These are phyloP conservation scores for Hypoxylon sp. DNA, from an alignment of 2,329 filamentous ascomycete species.

Conservation along the genomic window DNA sequence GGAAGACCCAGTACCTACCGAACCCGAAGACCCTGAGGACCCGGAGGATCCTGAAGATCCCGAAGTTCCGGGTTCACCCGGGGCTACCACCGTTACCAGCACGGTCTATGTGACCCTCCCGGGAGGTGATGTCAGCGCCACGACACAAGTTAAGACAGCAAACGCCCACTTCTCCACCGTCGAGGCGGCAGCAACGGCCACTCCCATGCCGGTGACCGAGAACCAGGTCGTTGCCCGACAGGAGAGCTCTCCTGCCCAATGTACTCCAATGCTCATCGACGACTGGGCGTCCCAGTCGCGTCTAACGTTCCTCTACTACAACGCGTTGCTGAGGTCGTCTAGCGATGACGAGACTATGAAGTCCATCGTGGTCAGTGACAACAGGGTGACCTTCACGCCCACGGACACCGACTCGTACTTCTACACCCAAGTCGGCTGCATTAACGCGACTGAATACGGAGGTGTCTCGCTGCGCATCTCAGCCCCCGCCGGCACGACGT, in stretches of 20 bases:
- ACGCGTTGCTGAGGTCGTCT: conserved; percentile 62
- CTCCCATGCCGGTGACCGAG: background rate
- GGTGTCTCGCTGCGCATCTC: conserved; percentile 65
- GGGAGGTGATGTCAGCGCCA: conserved; percentile 4
- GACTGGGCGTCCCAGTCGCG: conserved; percentile 70
- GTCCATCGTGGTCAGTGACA: conserved; percentile 60
- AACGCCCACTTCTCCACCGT: conserved; percentile 22
- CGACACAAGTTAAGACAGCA: conserved; percentile 8
- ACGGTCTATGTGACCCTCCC: conserved; percentile 19
- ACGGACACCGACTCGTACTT: conserved; percentile 60
- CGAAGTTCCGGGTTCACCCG: background rate
- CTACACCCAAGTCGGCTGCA: conserved; percentile 64
- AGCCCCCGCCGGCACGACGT: conserved; percentile 58
- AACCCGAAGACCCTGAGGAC: conserved; percentile 1
- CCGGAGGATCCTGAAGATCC: conserved; percentile 7
- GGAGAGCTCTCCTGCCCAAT: conserved; percentile 37
- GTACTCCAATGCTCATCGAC: conserved; percentile 59
- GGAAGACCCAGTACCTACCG: conserved; percentile 21
- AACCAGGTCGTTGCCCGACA: conserved; percentile 18
- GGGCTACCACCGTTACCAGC: conserved; percentile 9
- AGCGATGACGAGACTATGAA: conserved; percentile 66
- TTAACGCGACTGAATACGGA: conserved; percentile 59
- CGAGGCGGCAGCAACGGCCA: conserved; percentile 1
- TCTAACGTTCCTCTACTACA: conserved; percentile 67
- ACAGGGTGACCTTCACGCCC: conserved; percentile 61